Percentiles rank a stretch among this genome's conserved stretches.
Evolutionary conservation across 177 flowering plant genomes (phyloP).

Genomic region (Vitis hybrid): DNA sequence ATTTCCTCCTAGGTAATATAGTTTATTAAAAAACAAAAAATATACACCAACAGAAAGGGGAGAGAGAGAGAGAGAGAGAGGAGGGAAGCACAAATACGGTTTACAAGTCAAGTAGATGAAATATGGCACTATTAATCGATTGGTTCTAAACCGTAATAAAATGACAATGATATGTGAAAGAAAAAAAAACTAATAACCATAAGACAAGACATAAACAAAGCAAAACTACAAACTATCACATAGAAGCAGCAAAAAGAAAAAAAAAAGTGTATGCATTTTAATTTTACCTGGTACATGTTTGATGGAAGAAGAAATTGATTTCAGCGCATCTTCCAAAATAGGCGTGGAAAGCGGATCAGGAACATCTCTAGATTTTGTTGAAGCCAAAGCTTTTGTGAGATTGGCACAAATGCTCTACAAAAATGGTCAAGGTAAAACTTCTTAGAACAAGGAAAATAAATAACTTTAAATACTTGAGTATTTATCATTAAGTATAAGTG

Average conservation of each 20-base stretch:
- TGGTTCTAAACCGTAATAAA: not conserved
- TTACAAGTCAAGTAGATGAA: not conserved
- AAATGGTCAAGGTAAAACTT: not conserved
- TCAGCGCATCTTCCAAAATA: conserved; percentile 8
- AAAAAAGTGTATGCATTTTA: not conserved
- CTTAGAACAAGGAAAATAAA: not conserved
- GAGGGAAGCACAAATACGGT: too few relatives aligned
- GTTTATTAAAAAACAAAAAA: too few relatives aligned
- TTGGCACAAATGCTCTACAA: conserved; percentile 37
- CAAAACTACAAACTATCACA: not conserved
- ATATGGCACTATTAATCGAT: not conserved
- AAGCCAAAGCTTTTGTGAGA: conserved; percentile 22
- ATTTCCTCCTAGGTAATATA: too few relatives aligned
- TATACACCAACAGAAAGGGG: too few relatives aligned
- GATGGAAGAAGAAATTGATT: conserved; percentile 19
- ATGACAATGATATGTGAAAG: not conserved
- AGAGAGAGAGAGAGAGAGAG: too few relatives aligned
- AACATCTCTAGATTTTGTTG: conserved; percentile 20
- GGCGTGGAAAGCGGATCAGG: conserved; percentile 5
- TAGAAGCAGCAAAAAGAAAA: not conserved
- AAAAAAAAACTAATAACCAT: not conserved
- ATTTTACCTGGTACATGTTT: conserved; percentile 31
- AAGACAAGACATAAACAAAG: not conserved
- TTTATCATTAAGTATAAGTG: not conserved
- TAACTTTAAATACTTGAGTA: not conserved